Percentiles rank a stretch among this genome's conserved stretches.
phyloP scores from a whole-genome alignment of 2,329 filamentous ascomycete species.

The Lecanoromycetidae sp. region DNA sequence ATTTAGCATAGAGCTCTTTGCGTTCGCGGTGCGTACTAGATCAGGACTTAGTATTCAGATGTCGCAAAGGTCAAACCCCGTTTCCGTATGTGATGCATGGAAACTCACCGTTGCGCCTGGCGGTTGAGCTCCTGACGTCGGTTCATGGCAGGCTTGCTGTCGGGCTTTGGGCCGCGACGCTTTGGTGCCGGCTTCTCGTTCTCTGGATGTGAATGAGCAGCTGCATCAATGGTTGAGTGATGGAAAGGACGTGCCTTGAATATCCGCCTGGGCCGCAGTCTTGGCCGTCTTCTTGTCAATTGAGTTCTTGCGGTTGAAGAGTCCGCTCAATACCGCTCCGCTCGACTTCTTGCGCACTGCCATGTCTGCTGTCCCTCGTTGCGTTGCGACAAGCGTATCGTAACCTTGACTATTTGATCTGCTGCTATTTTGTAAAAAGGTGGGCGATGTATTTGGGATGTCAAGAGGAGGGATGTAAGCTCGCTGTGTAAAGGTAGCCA shows the following conservation, averaged over 20 bases:
- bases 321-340: background rate
- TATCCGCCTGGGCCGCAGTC: background rate
- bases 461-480: too few relatives aligned
- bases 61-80: constrained; percentile 5
- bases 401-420: too few relatives aligned
- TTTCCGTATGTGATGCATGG: too few relatives aligned
- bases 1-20: constrained; percentile 92
- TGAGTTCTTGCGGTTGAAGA: constrained; percentile 1
- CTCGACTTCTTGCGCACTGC: background rate
- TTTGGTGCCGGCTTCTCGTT: constrained; percentile 81
- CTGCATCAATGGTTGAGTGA: background rate
- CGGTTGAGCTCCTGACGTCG: constrained; percentile 87
- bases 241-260: background rate
- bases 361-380: background rate
- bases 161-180: constrained; percentile 84
- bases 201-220: constrained; percentile 32
- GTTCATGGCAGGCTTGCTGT: constrained; percentile 88
- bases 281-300: constrained; percentile 3
- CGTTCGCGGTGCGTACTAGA: constrained; percentile 85
- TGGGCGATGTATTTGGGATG: too few relatives aligned
- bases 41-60: constrained; percentile 17
- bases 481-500: too few relatives aligned
- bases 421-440: too few relatives aligned
- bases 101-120: constrained; percentile 74
- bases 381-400: background rate